Evolutionary conservation across 352 stramenopile genomes (phyloP).

Genomic region (Phytopythium cucurbitacearum): DNA sequence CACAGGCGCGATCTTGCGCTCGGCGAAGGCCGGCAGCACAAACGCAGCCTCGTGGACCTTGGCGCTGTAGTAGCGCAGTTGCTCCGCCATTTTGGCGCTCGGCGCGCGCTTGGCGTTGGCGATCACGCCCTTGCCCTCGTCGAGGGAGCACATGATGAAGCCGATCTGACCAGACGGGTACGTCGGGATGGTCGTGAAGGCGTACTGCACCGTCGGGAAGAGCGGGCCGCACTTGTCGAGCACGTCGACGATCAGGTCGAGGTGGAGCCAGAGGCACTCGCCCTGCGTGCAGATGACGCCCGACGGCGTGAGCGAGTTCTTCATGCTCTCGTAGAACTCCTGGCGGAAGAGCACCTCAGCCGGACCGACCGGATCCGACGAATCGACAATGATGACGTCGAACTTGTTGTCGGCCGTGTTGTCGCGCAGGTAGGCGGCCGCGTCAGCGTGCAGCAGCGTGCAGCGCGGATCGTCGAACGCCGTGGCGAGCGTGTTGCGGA

Average conservation of each 20-base stretch:
- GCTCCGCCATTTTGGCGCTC: slow-evolving; percentile 47
- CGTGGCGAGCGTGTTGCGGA: slow-evolving; percentile 86
- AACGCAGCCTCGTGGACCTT: slow-evolving; percentile 95
- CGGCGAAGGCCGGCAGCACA: slow-evolving; percentile 94
- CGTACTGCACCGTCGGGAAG: slow-evolving; percentile 97
- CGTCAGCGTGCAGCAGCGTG: slow-evolving; percentile 91
- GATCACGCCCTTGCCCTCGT: slow-evolving; percentile 52
- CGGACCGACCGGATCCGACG: slow-evolving; percentile 93
- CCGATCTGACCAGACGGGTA: slow-evolving; percentile 99
- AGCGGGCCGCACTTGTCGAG: slow-evolving; percentile 86
- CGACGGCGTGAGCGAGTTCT: slow-evolving; percentile 81
- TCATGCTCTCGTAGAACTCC: slow-evolving; percentile 95
- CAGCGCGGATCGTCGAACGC: slow-evolving; percentile 96
- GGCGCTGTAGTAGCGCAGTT: slow-evolving; percentile 93
- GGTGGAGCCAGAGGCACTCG: slow-evolving; percentile 98
- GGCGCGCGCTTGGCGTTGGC: slow-evolving; percentile 68
- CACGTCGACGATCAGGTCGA: slow-evolving; percentile 96
- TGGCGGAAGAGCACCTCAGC: slow-evolving; percentile 94
- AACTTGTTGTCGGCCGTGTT: slow-evolving; percentile 84
- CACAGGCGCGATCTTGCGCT: slow-evolving; percentile 75
- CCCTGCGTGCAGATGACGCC: slow-evolving; percentile 91
- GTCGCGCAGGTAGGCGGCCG: slow-evolving; percentile 83
- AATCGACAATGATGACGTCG: slow-evolving; percentile 98
- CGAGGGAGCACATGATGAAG: slow-evolving; percentile 92
- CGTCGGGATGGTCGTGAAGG: slow-evolving; percentile 98